phyloP scores from a whole-genome alignment of 1,284 basidiomycete genomes.

The Farysia itapuensis region DNA sequence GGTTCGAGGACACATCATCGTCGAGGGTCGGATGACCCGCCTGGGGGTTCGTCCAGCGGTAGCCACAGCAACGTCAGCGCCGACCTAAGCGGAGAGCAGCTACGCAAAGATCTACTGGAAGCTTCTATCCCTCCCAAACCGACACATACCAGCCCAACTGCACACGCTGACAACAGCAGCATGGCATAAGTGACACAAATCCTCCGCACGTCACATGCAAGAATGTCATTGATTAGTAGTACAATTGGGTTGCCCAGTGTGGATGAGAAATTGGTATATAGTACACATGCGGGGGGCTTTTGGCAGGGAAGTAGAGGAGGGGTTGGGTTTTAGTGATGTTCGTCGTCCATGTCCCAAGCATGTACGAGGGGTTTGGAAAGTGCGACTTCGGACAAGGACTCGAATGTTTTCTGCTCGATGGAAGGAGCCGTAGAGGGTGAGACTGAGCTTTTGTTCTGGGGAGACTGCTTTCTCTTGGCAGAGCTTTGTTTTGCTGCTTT shows the following conservation, averaged over 20 bases:
- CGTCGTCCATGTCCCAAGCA: constrained; percentile 16
- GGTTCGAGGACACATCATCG: neutral
- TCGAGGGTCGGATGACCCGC: neutral
- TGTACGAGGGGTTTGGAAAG: constrained; percentile 8
- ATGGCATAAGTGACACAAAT: too few relatives aligned
- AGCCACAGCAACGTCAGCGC: constrained; percentile 1
- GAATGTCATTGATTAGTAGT: too few relatives aligned
- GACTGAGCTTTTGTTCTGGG: neutral
- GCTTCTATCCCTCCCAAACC: constrained; percentile 19
- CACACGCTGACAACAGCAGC: too few relatives aligned
- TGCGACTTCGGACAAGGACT: constrained; percentile 1
- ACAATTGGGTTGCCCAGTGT: too few relatives aligned
- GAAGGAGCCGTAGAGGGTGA: neutral
- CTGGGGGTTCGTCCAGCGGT: neutral
- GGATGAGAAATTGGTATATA: too few relatives aligned
- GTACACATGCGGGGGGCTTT: too few relatives aligned
- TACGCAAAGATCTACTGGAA: constrained; percentile 40
- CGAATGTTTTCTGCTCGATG: constrained; percentile 18
- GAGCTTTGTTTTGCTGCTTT: neutral
- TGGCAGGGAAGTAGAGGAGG: too few relatives aligned
- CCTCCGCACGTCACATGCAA: too few relatives aligned
- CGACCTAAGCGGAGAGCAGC: constrained; percentile 37
- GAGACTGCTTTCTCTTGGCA: neutral
- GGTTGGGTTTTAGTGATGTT: neutral
- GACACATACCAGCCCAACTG: too few relatives aligned